These are phyloP conservation scores for Dictyophora rubrovolvata DNA, from an alignment of 768 basidiomycete species.

Conservation along the genomic window DNA sequence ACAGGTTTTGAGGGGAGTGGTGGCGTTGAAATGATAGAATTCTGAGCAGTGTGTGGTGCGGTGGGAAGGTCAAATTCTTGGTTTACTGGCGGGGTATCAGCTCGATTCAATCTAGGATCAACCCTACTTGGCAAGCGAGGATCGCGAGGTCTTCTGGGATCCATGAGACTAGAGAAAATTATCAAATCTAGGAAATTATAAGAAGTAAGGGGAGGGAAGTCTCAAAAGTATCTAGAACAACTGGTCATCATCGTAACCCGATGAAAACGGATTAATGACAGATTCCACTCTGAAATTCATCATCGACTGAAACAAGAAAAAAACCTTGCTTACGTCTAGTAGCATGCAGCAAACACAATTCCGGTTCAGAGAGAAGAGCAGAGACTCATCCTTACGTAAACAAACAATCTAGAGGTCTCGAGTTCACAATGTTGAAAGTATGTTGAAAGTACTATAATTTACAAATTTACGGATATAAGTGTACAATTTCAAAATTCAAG, in stretches of 20 bases:
- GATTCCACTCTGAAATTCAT: constrained; percentile 93
- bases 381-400: neutral
- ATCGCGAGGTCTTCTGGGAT: constrained; percentile 72
- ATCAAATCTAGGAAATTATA: neutral
- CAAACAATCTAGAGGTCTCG: neutral
- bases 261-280: constrained; percentile 50
- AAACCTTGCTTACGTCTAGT: neutral
- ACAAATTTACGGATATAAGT: no score
- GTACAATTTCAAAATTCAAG: no score
- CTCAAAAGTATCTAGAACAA: constrained; percentile 96
- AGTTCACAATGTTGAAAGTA: neutral
- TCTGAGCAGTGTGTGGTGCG: constrained; percentile 6
- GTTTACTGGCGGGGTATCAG: constrained; percentile 26
- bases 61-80: constrained; percentile 21
- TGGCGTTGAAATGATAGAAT: constrained; percentile 13
- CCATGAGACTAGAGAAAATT: constrained; percentile 36
- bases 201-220: constrained; percentile 6
- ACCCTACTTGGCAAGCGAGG: constrained; percentile 61
- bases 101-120: constrained; percentile 50
- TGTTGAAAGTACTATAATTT: neutral
- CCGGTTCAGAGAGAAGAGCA: neutral
- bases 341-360: neutral
- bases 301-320: constrained; percentile 21
- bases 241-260: constrained; percentile 68
- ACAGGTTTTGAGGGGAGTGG: neutral